Conservation (phyloP, 1,139 yeast species). For the Geotrichum siamense region DNA sequence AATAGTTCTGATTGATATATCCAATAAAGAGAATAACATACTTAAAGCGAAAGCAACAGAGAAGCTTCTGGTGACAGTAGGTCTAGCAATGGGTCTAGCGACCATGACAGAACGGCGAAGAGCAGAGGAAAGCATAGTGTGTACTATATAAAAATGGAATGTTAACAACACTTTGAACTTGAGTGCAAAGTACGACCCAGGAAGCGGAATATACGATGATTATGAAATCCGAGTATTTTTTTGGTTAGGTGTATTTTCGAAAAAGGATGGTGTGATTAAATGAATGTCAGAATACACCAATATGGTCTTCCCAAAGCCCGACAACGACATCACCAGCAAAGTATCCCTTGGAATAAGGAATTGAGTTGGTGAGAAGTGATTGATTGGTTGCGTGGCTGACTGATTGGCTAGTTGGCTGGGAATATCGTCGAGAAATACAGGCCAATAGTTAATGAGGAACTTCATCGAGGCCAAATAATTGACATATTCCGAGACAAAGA, state of each 20-base stretch:
- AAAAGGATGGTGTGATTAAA: constrained; percentile 8
- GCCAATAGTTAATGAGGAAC: no score
- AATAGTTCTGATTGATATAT: no score
- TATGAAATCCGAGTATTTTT: not conserved
- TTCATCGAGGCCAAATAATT: no score
- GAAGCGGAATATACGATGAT: not conserved
- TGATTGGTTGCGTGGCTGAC: no score
- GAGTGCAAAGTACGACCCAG: not conserved
- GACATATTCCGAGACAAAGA: no score
- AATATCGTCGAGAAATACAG: no score
- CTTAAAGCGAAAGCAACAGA: constrained; percentile 17
- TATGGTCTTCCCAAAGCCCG: not conserved
- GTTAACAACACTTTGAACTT: constrained; percentile 1
- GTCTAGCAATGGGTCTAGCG: constrained; percentile 19
- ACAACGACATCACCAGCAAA: not conserved
- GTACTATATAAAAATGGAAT: not conserved
- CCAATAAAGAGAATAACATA: no score
- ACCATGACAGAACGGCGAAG: constrained; percentile 21
- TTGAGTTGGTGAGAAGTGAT: no score
- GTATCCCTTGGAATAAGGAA: not conserved
- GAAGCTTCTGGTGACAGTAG: constrained; percentile 20
- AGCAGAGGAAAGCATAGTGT: constrained; percentile 21
- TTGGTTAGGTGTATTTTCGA: not conserved
- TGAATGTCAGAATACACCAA: no score
- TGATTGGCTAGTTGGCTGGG: no score